Conservation (phyloP, 257 asterid species). For the Agastache rugosa region DNA sequence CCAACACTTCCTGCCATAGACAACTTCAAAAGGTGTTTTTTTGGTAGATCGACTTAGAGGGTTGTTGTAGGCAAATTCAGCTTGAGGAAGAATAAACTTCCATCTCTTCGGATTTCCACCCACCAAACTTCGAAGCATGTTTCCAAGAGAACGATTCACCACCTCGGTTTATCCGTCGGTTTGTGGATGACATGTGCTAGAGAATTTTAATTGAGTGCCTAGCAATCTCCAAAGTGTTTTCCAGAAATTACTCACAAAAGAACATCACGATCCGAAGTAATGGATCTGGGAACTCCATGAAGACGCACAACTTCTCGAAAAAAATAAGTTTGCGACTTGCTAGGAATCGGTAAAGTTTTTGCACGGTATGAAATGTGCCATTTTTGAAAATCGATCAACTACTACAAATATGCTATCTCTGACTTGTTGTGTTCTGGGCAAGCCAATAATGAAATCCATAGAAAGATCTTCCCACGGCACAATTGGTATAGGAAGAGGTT, state of each 20-base stretch:
- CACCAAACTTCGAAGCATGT: constrained; percentile 13
- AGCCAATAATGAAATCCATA: too few relatives aligned
- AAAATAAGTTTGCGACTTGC: background rate
- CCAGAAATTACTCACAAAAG: constrained; percentile 18
- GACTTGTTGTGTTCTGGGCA: too few relatives aligned
- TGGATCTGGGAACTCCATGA: background rate
- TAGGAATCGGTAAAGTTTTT: background rate
- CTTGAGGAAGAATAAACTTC: constrained; percentile 16
- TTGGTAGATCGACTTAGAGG: background rate
- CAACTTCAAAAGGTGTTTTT: constrained; percentile 18
- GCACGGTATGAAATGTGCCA: constrained; percentile 1
- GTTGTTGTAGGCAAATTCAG: background rate
- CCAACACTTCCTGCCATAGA: background rate
- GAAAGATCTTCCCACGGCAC: constrained; percentile 7
- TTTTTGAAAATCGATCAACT: too few relatives aligned
- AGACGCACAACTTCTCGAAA: background rate
- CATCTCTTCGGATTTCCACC: constrained; percentile 3
- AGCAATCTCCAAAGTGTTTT: background rate
- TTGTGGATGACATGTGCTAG: constrained; percentile 10
- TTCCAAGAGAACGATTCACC: constrained; percentile 1
- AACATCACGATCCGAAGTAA: background rate
- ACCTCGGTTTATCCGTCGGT: too few relatives aligned
- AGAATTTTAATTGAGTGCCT: background rate
- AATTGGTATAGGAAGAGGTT: background rate
- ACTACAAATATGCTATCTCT: too few relatives aligned